Evolutionary conservation across 1,139 yeast genomes (phyloP), one percentile per base, ranked within the genome.

Genomic region (Kurtzmaniella quercitrusa): DNA sequence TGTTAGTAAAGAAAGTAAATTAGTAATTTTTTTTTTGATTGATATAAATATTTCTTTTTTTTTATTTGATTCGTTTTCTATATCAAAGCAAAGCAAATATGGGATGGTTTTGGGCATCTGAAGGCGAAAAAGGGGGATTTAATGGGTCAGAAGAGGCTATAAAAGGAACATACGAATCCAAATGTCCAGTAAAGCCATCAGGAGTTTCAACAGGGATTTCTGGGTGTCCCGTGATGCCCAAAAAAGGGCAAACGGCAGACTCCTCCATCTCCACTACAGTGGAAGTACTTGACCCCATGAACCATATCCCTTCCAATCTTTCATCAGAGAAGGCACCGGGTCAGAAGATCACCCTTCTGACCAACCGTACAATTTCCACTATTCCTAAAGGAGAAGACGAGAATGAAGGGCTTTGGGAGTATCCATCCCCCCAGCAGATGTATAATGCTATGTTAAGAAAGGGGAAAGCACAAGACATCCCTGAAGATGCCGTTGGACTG

Each of bases 351-450:
- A 79, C 77, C 29, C 72, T 93, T 37, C 90, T 97, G 6, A 87
- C 94, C 1, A 87, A 85, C 43, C 79, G 97, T 55, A 85, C 95
- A 3, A 65, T 83, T 38, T 88, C 96, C 10, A 69, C 90, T 3
- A 93, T 93, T 46, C 98, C 99, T 16, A 77, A 89, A 51, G 98
- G 98, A 21, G 79, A 75, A 34, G 59, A 65, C n/a, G 71, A 68
- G 3, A 75, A 69, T 21, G 79, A 78, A 48, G 91, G 95, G 0
- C 80, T 83, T 40, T 93, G 99, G 99, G 98, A 93, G 63, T 93
- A 94, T 61, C 99, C 99, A 2, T 89, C 96, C 2, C 98, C 99
- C 1, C 98, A 93, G 63, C 98, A 93, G 62, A 94, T 93, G 98
- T 81, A 90, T 51, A 91, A 91, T 59, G 99, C 99, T 21, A 93